Conservation (phyloP, 2,329 filamentous ascomycete species). For the Chaetomium sp. region DNA sequence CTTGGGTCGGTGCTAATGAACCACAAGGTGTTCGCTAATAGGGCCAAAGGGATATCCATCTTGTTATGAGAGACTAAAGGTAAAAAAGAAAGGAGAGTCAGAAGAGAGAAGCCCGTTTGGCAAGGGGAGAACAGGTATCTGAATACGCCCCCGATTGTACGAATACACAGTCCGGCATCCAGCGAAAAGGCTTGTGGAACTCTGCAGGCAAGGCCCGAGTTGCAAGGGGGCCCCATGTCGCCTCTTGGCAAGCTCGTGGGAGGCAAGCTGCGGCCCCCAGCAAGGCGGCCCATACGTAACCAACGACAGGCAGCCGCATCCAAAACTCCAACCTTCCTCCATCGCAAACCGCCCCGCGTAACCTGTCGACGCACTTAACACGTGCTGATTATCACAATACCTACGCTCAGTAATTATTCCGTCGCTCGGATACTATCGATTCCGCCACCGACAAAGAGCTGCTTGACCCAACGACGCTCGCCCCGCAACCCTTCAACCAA, state of each 20-base stretch:
- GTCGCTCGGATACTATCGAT: background rate
- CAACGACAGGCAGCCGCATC: slow-evolving; percentile 30
- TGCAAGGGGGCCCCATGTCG: background rate
- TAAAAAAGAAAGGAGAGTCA: background rate
- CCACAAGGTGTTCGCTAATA: background rate
- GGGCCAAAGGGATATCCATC: too few relatives aligned
- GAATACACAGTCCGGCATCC: too few relatives aligned
- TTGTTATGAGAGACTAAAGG: too few relatives aligned
- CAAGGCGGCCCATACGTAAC: slow-evolving; percentile 32
- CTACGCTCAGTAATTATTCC: background rate
- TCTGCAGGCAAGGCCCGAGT: background rate
- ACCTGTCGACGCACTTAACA: slow-evolving; percentile 2
- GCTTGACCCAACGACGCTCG: background rate
- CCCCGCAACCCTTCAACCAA: background rate
- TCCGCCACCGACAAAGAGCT: background rate
- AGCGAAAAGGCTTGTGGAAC: background rate
- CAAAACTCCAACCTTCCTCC: slow-evolving; percentile 6
- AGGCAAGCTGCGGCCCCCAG: slow-evolving; percentile 22
- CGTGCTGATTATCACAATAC: background rate
- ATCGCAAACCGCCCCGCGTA: slow-evolving; percentile 14
- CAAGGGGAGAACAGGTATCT: too few relatives aligned
- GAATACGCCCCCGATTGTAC: too few relatives aligned
- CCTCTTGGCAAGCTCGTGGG: slow-evolving; percentile 19
- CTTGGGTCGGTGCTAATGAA: background rate
- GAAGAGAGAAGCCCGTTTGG: background rate